Base-by-base conservation (phyloP, 75 land plant genomes). In the Selaginella tamariscina region DNA sequence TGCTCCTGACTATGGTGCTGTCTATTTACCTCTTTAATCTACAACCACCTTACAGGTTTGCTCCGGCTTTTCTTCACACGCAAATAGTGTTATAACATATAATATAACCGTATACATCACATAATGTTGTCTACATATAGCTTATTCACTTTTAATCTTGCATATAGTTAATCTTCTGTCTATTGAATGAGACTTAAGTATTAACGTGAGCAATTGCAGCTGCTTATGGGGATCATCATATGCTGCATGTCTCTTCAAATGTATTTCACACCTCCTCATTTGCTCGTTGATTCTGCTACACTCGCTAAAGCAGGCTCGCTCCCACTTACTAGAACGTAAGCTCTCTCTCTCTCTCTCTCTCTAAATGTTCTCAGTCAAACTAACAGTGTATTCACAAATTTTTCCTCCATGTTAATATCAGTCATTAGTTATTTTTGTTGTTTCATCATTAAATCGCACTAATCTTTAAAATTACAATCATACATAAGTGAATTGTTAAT, bases 211-310 rank as follows among this genome's bases (percentile, higher is more conserved):
- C 30, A 56, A 31, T 64, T 73, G 68, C 91, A 93, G 98, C 91
- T 93, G 27, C 84, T 93, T 64, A 54, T 93, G 78, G 98, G 98
- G 1, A 87, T 93, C 29, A 56, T 93, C 15, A 79, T 89, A 24
- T 93, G 96, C 75, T 84, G 80, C 76, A 89, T 93, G 78, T 93
- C 98, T 0, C 70, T 93, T 26, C 98, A 93, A 71, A 83, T 93
- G 83, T 93, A 93, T 70, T 93, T 89, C 68, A 85, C 88, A 1
- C 98, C 98, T 66, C 75, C 82, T 27, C 79, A 72, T 64, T 70
- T 75, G 80, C 96, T 93, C 44, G 71, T 89, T 32, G 91, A 87
- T 72, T 72, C 78, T 64, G 81, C 88, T 1, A 0, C 72, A 31
- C n/a, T n/a, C n/a, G n/a, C n/a, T n/a, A n/a, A n/a, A n/a, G n/a